A percentile compares a stretch with the other conserved stretches of the same genome.
Conservation (phyloP, 306 rosid genomes). For the Urtica urens region DNA sequence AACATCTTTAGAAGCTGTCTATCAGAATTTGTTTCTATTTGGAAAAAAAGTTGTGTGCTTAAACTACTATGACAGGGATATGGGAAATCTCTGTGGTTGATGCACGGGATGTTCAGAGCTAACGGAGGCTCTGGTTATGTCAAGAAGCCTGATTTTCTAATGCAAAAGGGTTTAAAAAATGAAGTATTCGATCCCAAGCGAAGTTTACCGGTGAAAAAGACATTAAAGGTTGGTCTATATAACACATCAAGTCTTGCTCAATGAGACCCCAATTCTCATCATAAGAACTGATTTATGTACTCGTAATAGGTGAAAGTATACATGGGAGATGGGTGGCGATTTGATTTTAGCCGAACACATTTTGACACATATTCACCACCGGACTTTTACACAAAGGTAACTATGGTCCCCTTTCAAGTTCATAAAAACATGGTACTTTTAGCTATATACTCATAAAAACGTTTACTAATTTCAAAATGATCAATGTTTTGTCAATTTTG, state of each 20-base stretch:
- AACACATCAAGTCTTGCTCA: not conserved
- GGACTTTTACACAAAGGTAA: slow-evolving; percentile 79
- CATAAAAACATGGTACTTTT: too few relatives aligned
- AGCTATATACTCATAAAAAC: too few relatives aligned
- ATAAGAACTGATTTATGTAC: slow-evolving; percentile 5
- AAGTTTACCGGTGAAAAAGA: slow-evolving; percentile 34
- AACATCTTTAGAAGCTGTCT: not conserved
- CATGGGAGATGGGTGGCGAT: slow-evolving; percentile 46
- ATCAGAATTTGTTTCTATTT: not conserved
- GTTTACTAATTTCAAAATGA: too few relatives aligned
- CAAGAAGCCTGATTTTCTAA: slow-evolving; percentile 55
- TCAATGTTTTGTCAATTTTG: too few relatives aligned
- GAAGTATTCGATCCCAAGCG: slow-evolving; percentile 61
- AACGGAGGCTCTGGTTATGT: slow-evolving; percentile 89
- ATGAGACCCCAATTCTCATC: slow-evolving; percentile 17
- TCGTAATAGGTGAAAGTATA: slow-evolving; percentile 57
- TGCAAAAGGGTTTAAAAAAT: slow-evolving; percentile 24
- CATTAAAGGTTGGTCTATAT: slow-evolving; percentile 46
- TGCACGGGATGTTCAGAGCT: slow-evolving; percentile 89
- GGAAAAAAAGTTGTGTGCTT: not conserved
- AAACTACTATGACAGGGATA: slow-evolving; percentile 36
- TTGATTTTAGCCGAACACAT: slow-evolving; percentile 41
- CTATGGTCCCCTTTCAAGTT: not conserved
- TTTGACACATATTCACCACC: slow-evolving; percentile 69
- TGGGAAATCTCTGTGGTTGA: slow-evolving; percentile 62